Evolutionary conservation across 129 eudicot genomes (phyloP).

Genomic region (Tagetes patula): DNA sequence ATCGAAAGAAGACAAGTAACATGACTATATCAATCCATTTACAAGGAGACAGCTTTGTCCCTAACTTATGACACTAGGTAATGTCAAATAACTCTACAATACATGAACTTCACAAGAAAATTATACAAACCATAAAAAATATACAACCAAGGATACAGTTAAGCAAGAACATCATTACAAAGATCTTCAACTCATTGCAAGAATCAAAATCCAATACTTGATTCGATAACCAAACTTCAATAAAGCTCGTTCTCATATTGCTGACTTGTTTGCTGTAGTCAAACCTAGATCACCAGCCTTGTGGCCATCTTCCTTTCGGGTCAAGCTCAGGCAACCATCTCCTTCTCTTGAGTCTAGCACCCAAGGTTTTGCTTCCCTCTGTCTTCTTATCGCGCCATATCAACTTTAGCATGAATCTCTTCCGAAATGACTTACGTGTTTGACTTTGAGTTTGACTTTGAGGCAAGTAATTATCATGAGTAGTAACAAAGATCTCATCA

Average conservation of each 20-base stretch:
- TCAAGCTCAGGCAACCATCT: constrained; percentile 45
- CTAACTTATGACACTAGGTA: too few species aligned
- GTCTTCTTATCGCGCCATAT: constrained; percentile 37
- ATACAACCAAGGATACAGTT: background rate
- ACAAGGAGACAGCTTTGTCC: background rate
- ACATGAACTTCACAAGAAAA: background rate
- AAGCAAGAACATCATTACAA: background rate
- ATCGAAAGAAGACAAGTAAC: background rate
- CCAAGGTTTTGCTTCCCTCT: constrained; percentile 17
- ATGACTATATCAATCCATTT: background rate
- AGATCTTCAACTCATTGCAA: background rate
- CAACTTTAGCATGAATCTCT: constrained; percentile 40
- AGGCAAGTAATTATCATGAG: constrained; percentile 24
- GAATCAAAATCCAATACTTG: background rate
- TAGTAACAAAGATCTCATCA: constrained; percentile 45
- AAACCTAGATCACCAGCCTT: constrained; percentile 58
- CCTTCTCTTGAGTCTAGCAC: constrained; percentile 32
- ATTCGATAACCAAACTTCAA: background rate
- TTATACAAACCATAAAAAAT: background rate
- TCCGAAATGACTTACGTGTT: constrained; percentile 22
- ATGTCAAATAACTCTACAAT: too few species aligned
- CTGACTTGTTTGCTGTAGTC: background rate
- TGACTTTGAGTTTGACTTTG: constrained; percentile 20
- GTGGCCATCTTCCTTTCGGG: constrained; percentile 60
- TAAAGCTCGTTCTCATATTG: background rate